Evolutionary conservation across 306 rosid genomes (phyloP).

Genomic region (Senna tora): DNA sequence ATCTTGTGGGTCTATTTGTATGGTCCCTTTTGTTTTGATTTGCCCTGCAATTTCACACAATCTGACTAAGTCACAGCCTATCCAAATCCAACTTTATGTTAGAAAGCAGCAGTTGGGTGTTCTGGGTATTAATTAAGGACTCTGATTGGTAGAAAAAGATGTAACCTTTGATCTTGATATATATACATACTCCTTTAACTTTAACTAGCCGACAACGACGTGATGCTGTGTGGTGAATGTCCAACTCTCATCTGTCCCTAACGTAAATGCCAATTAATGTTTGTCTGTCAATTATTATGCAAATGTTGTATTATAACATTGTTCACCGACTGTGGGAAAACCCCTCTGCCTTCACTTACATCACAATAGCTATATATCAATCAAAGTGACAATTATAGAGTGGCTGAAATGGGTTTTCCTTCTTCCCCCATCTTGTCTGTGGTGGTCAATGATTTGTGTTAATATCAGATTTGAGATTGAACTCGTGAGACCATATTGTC

Average conservation of each 20-base stretch:
- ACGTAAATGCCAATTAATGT: constrained; percentile 35
- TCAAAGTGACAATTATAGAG: constrained; percentile 6
- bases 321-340: constrained; percentile 28
- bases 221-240: constrained; percentile 43
- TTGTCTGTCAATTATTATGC: constrained; percentile 46
- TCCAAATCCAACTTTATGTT: constrained; percentile 23
- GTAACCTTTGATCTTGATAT: constrained; percentile 38
- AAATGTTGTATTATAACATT: not conserved
- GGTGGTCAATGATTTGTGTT: constrained; percentile 24
- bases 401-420: constrained; percentile 28
- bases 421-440: constrained; percentile 3
- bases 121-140: constrained; percentile 6
- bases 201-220: constrained; percentile 38
- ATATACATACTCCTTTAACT: constrained; percentile 9
- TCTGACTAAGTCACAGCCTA: not conserved
- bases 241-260: constrained; percentile 37
- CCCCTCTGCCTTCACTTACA: constrained; percentile 28
- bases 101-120: constrained; percentile 9
- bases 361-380: constrained; percentile 13
- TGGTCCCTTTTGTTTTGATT: constrained; percentile 10
- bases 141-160: constrained; percentile 32
- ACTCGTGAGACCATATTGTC: constrained; percentile 30
- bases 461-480: constrained; percentile 3
- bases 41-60: not conserved
- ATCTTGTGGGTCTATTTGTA: constrained; percentile 4